Percentiles rank a stretch among this genome's conserved stretches.
phyloP scores from a whole-genome alignment of 805 yeast genomes.

The Nakazawaea ambrosiae region DNA sequence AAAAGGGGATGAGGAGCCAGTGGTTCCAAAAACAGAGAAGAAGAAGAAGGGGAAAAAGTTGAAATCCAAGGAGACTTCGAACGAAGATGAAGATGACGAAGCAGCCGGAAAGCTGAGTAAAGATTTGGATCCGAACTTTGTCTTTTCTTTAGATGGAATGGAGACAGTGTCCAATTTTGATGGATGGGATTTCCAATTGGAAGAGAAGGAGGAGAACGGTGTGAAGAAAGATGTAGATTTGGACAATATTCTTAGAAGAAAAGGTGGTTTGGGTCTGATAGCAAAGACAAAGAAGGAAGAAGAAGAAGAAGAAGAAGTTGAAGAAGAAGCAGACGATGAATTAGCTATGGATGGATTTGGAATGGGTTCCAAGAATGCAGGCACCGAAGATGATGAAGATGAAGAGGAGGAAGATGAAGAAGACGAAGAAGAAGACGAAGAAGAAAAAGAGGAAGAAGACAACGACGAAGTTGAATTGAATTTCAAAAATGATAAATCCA shows the following conservation, averaged over 20 bases:
- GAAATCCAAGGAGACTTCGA: conserved; percentile 19
- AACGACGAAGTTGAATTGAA: conserved; percentile 19
- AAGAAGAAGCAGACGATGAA: conserved; percentile 31
- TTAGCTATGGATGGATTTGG: conserved; percentile 35
- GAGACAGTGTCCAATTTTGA: conserved; percentile 40
- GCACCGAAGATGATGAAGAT: conserved; percentile 23
- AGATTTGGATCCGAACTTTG: conserved; percentile 68
- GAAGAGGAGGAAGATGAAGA: conserved; percentile 22
- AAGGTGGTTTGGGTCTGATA: conserved; percentile 65
- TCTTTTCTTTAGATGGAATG: conserved; percentile 59
- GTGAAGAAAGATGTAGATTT: conserved; percentile 66
- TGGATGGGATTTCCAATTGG: conserved; percentile 82
- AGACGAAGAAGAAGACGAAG: conserved; percentile 26
- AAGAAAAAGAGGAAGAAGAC: conserved; percentile 26
- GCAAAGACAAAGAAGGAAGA: conserved; percentile 36
- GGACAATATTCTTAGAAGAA: conserved; percentile 79
- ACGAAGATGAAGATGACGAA: conserved; percentile 18
- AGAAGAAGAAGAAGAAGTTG: conserved; percentile 30
- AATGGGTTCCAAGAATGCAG: conserved; percentile 24
- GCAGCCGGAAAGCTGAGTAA: conserved; percentile 34
- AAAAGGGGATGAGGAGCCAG: conserved; percentile 14
- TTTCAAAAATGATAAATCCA: conserved; percentile 17
- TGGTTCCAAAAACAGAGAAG: conserved; percentile 9
- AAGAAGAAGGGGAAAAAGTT: conserved; percentile 18
- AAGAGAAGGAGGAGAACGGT: conserved; percentile 20